Base-by-base conservation (phyloP, 208 protist genomes). In the Acanthamoeba culbertsoni region DNA sequence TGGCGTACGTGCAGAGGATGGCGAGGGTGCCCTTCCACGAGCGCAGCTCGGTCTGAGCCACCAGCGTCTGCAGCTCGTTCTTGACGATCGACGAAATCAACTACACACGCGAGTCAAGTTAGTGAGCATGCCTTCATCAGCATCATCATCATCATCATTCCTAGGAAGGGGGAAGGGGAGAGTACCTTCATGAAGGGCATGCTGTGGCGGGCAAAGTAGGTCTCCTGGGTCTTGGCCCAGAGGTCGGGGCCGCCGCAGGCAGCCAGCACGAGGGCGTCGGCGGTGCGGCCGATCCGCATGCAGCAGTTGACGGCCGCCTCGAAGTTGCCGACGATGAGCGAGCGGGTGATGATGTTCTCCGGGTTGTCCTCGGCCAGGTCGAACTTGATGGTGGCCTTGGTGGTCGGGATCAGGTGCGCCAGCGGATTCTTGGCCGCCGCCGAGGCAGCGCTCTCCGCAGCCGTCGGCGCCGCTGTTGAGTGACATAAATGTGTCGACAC, bases 251-350 rank as follows among this genome's bases (percentile, higher is more conserved):
- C 71, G 12, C 46, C 48, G 5, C 75, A 88, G 18, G 97, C 95
- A 20, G 79, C 79, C 31, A 98, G 82, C n/a, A 98, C 62, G 10
- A 98, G 71, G 1, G 97, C 97, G 86, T 98, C 97, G 5, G 95
- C 94, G 45, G 93, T 89, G 88, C 94, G 95, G 7, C 93, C 94
- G 23, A 93, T 63, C 28, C 55, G 23, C 28, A 97, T 57, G 94
- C 96, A 97, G 57, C 45, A 84, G 0, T 96, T 86, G 48, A 97
- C 95, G 33, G 97, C 97, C 4, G 37, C 46, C 42, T 94, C 62
- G 89, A 97, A 95, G 88, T 97, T 92, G 63, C 96, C 95, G 48
- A 93, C 84, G 18, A 98, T 92, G 28, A 98, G 46, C 51, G 96
- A 57, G 0, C 63, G 68, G 35, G 88, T 71, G 33, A 96, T 91